Conservation (phyloP, 129 eudicot species). For the Centella asiatica region DNA sequence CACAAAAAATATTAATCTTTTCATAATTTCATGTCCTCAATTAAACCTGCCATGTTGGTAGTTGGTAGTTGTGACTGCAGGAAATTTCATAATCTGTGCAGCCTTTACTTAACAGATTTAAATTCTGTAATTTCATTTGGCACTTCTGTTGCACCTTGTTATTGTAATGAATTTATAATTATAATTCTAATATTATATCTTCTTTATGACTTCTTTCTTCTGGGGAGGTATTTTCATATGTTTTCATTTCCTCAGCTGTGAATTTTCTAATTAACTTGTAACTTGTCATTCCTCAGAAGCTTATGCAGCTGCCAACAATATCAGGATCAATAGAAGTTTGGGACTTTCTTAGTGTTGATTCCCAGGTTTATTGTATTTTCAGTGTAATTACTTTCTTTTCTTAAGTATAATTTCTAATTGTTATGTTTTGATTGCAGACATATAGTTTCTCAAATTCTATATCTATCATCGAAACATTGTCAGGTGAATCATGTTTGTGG, state of each 20-base stretch:
- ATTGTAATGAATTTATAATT: too few species aligned
- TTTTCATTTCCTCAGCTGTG: slow-evolving; percentile 5
- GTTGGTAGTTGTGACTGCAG: not conserved
- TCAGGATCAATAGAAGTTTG: slow-evolving; percentile 98
- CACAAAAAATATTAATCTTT: too few species aligned
- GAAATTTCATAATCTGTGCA: not conserved
- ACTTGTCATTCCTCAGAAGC: slow-evolving; percentile 49
- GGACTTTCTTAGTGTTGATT: slow-evolving; percentile 99
- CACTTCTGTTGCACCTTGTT: not conserved
- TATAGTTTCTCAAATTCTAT: slow-evolving; percentile 74
- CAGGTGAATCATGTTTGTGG: slow-evolving; percentile 45
- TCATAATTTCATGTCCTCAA: not conserved
- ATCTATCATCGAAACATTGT: slow-evolving; percentile 69
- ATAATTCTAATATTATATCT: too few species aligned
- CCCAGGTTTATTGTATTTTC: slow-evolving; percentile 59
- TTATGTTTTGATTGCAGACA: slow-evolving; percentile 46
- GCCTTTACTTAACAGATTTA: not conserved
- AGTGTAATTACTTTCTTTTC: slow-evolving; percentile 11
- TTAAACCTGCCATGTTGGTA: not conserved
- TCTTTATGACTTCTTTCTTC: too few species aligned
- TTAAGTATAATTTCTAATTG: slow-evolving; percentile 12
- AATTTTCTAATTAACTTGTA: slow-evolving; percentile 5
- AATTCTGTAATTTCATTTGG: not conserved
- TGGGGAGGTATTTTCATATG: not conserved
- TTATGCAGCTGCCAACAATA: slow-evolving; percentile 80